Evolutionary conservation across 257 asterid species (phyloP), one percentile per base, ranked within the genome.

Genomic region (Ilex aquifolium): DNA sequence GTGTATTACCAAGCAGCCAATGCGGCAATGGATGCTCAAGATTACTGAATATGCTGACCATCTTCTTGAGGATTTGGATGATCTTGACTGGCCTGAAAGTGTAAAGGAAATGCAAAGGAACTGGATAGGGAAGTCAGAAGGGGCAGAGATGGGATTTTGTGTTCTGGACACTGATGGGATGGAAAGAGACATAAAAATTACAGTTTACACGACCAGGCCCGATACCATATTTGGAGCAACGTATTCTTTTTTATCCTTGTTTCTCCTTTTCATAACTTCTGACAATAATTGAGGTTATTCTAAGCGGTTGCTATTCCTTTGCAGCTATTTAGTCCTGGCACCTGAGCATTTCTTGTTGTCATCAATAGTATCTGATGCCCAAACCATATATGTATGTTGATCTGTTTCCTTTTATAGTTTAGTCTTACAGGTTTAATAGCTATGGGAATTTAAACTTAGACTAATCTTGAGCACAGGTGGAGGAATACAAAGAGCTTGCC

Each of bases 1-100:
- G 87, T 93, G 87, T 90, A 82, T 90, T 87, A 78, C 95, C 88
- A 85, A 93, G 95, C 96, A 93, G 99, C 99, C 99, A 74, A 93
- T 93, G 99, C 94, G 96, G 83, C 99, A 93, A 68, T 93, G 99
- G 99, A 93, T 93, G 96, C 84, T 93, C 84, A 87, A 67, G 91
- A 90, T 90, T 71, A 93, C 99, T 79, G 99, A 94, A 58, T 93
- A 90, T 81, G 99, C 99, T 55, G 92, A 93, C 61, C 95, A 95
- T 71, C 99, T 90, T 75, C 95, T 93, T 75, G 88, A 85, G 80
- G 99, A 93, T 85, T 77, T 90, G 68, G 84, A 90, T 68, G 90
- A 84, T 77, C 96, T 93, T 56, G 96, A 93, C 76, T 93, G 99
- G 99, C 99, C 99, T 46, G 97, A 93, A 70, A 90, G 99, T 69